Evolutionary conservation across 2,329 filamentous ascomycete species (phyloP), one percentile per base, ranked within the genome.

Genomic region (Westerdykella ornata): DNA sequence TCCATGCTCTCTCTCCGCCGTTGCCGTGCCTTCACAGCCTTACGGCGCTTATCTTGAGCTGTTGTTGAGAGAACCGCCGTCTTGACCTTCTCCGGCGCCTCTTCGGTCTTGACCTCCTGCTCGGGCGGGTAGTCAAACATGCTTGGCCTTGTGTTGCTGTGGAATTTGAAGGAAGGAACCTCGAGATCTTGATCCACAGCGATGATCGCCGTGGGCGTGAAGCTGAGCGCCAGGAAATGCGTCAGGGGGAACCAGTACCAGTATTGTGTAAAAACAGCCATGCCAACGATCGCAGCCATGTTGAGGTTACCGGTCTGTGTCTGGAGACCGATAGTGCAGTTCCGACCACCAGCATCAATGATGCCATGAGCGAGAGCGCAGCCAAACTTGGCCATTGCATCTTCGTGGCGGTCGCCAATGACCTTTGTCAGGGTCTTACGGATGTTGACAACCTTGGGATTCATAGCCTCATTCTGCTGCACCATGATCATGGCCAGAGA

Each of bases 221-320:
- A 97, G 59, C 88, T 89, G 47, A 98, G 76, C 1, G 90, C 94
- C 43, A 98, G 68, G 80, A 98, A 98, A 69, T 98, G 92, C 20
- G 92, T 94, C 58, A 97, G 84, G 45, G 92, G 92, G 79, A 98
- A 98, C 92, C 92, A 98, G 73, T 98, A 98, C 92, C 92, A 98
- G 73, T 98, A 98, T 66, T 98, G 92, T 7, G 89, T 94, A 70
- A 98, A 98, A 40, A 98, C 85, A 19, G 88, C 90, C 82, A 95
- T 95, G 53, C 92, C 94, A 14, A 98, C 89, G 52, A 98, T 94
- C 47, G 88, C 94, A 14, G 89, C 82, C 89, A 98, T 96, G 74
- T 98, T 97, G 52, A 98, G 80, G 64, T 96, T 98, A 50, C 94
- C 94, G 0, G 90, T 96, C 69, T 95, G 92, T 1, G 92, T 98